Evolutionary conservation across 352 stramenopile genomes (phyloP), one percentile per base, ranked within the genome.

Genomic region (Globisporangium irregulare): DNA sequence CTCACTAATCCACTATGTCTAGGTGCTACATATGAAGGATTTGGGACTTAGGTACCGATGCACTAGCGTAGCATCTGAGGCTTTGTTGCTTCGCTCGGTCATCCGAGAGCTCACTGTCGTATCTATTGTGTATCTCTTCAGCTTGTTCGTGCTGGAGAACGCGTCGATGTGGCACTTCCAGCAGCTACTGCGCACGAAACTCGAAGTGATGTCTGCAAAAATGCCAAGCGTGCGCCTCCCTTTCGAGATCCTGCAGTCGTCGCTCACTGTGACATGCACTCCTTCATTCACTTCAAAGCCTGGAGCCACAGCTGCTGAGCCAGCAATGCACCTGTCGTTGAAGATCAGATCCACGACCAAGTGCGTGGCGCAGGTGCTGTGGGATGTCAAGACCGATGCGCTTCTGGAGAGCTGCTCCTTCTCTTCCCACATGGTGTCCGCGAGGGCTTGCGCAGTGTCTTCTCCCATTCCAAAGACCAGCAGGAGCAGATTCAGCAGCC

Each of bases 161-260:
- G 77, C 79, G 59, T 86, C 80, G 32, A 80, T 88, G 73, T 86
- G 80, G 82, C 80, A 91, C 62, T 79, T 91, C 27, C 75, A 89
- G 62, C 82, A 91, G 59, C 77, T 91, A 18, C 48, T 88, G 55
- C 76, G 79, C 53, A 83, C 75, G 10, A 86, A 82, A 27, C 59
- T 74, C 18, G 73, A 88, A 54, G 36, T 65, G 1, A 41, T 59
- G 6, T 69, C 75, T 4, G 70, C 69, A 9, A 68, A 73, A 34
- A 89, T 91, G 82, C 62, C 70, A 41, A 73, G 76, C 6, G 63
- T 89, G 22, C 66, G 60, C 1, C 56, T 89, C 15, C 79, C 76
- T 9, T 89, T 88, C 59, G 79, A 84, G 32, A 55, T 91, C 1
- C 32, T 74, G 0, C 14, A 69, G 10, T 69, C 79, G 2, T 88